A percentile compares a stretch with the other conserved stretches of the same genome.
Conservation (phyloP, 2,329 filamentous ascomycete genomes). For the Colletotrichum truncatum region DNA sequence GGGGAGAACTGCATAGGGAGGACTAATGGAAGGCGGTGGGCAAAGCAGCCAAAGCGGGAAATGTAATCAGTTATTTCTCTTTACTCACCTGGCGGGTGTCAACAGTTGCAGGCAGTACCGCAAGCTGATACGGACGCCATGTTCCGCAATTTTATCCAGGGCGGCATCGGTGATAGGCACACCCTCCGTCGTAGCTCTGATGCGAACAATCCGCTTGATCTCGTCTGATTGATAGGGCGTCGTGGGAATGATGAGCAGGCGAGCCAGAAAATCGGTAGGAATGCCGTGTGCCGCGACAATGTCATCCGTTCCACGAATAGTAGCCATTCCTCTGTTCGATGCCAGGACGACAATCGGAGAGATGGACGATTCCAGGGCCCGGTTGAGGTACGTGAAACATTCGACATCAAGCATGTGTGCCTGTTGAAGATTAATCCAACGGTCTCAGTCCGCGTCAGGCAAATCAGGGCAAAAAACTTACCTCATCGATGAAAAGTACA, state of each 20-base stretch:
- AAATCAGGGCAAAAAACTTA: conserved; percentile 53
- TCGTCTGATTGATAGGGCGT: conserved; percentile 88
- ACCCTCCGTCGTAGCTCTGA: conserved; percentile 84
- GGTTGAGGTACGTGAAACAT: conserved; percentile 98
- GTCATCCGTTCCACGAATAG: conserved; percentile 87
- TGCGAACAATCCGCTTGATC: conserved; percentile 90
- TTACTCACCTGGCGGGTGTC: conserved; percentile 77
- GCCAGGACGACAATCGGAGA: conserved; percentile 97
- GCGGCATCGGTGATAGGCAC: conserved; percentile 83
- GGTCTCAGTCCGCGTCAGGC: conserved; percentile 15
- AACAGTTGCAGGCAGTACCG: conserved; percentile 93
- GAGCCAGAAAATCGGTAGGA: conserved; percentile 90
- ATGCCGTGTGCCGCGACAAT: conserved; percentile 91
- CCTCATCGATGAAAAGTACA: conserved; percentile 98
- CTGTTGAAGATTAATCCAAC: conserved; percentile 52
- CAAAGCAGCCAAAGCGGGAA: neutral
- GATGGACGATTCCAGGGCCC: conserved; percentile 93
- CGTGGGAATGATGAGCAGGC: conserved; percentile 95
- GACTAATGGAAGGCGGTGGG: conserved; percentile 13
- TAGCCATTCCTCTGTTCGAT: conserved; percentile 93
- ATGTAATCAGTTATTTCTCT: neutral
- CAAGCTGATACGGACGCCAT: conserved; percentile 89
- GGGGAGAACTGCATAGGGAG: conserved; percentile 12
- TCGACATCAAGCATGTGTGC: conserved; percentile 99
- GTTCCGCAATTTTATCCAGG: conserved; percentile 84